Conservation (phyloP, 2,329 filamentous ascomycete genomes). For the Penicillium sclerotiorum region DNA sequence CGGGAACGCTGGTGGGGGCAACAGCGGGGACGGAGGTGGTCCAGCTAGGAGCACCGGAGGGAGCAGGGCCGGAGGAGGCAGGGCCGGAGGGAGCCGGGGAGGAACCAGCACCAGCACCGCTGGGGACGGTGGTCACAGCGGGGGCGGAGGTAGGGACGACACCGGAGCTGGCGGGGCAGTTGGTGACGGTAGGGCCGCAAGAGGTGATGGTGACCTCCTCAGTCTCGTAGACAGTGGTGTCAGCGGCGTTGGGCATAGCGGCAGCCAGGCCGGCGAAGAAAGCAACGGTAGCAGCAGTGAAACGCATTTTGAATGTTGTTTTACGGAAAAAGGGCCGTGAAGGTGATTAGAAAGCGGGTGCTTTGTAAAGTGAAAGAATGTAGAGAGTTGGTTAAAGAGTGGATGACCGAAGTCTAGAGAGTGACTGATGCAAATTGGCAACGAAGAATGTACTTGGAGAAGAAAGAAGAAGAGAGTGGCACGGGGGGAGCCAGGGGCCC, state of each 20-base stretch:
- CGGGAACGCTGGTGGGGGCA: conserved; percentile 17
- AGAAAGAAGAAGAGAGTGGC: conserved; percentile 27
- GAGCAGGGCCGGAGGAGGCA: conserved; percentile 12
- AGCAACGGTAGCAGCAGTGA: conserved; percentile 44
- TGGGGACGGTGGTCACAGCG: conserved; percentile 21
- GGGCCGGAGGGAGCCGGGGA: conserved; percentile 7
- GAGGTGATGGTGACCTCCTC: conserved; percentile 65
- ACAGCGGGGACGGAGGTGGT: conserved; percentile 14
- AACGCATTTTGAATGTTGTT: conserved; percentile 47
- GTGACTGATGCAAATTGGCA: conserved; percentile 35
- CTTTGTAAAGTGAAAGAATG: conserved; percentile 9
- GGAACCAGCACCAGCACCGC: conserved; percentile 16
- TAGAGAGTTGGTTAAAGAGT: conserved; percentile 18
- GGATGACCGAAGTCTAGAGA: conserved; percentile 48
- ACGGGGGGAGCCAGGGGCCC: conserved; percentile 29
- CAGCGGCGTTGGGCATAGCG: conserved; percentile 38
- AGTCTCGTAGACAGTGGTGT: conserved; percentile 58
- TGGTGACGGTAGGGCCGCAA: conserved; percentile 61
- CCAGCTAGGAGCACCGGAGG: conserved; percentile 9
- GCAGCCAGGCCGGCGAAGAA: conserved; percentile 45
- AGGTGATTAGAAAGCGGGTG: conserved; percentile 35
- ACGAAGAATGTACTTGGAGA: conserved; percentile 36
- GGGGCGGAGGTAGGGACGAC: conserved; percentile 21
- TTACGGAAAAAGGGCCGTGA: conserved; percentile 31
- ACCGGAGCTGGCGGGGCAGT: conserved; percentile 54